Base-by-base conservation (phyloP, 2,329 filamentous ascomycete genomes). In the Fusarium austroafricanum region DNA sequence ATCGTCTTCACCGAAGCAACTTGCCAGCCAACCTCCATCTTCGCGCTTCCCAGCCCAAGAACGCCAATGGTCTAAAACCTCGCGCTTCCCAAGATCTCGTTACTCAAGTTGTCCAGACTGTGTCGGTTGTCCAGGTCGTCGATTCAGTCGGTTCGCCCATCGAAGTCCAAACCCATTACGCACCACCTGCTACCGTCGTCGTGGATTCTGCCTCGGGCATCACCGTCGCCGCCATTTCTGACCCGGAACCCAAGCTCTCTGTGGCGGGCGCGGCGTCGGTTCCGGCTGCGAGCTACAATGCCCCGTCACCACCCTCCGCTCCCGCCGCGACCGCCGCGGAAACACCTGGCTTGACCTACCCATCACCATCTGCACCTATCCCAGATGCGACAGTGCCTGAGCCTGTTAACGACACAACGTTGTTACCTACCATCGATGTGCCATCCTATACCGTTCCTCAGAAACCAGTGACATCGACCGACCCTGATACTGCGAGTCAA, bases 121-220 rank as follows among this genome's bases (percentile, higher is more conserved):
- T 88, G 66, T 86, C 85, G 26, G 79, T 88, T 73, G 75, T 88
- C 55, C 82, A 87, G 68, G 72, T 84, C 63, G 81, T 87, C 65
- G 84, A 87, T 75, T 76, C 77, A 44, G 73, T 75, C 43, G 86
- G 86, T 63, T 79, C 78, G 28, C 78, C 82, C 47, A 72, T 86
- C 44, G 75, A 79, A 51, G 73, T 82, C 21, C 76, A 81, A 59
- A 87, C 85, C 31, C 68, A 82, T 55, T 76, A 73, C 67, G 77
- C 78, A 39, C 66, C 78, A 44, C 74, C 81, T 37, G 75, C 78
- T 69, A 82, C 81, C 55, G 74, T 79, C 55, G 71, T 81, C 62
- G 70, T 78, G 64, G 75, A 78, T 70, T 68, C 77, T 46, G 71
- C 71, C 55, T 78, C 80, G 38, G 79, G 76, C 68, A 73, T 78